phyloP scores from a whole-genome alignment of 2,329 filamentous ascomycete species.

The Alternaria postmessia region DNA sequence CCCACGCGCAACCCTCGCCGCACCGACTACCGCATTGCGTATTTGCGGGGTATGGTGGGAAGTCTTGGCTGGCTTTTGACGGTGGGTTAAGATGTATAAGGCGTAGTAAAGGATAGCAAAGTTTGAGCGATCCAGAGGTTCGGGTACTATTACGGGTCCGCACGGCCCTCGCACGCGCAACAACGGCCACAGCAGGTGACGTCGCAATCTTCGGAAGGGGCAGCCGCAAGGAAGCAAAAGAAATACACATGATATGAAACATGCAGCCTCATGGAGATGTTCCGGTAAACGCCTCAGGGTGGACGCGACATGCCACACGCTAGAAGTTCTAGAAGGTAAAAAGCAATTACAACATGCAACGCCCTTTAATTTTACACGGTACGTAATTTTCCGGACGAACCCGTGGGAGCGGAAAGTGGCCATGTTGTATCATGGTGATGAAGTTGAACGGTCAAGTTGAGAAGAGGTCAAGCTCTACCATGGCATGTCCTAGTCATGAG shows the following conservation, averaged over 20 bases:
- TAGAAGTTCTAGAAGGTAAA: constrained; percentile 20
- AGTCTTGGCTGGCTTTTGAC: constrained; percentile 8
- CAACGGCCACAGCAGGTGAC: constrained; percentile 9
- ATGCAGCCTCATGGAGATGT: constrained; percentile 11
- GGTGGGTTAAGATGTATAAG: constrained; percentile 10
- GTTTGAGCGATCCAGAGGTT: constrained; percentile 14
- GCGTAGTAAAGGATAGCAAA: constrained; percentile 12
- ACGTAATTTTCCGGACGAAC: constrained; percentile 5
- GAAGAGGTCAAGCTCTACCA: constrained; percentile 1
- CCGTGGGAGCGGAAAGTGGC: background rate
- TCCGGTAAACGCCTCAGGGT: constrained; percentile 7
- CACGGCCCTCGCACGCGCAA: constrained; percentile 7
- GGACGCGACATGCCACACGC: background rate
- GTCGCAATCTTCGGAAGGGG: constrained; percentile 11
- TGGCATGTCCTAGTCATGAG: constrained; percentile 8
- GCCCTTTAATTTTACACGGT: constrained; percentile 20
- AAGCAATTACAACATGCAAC: constrained; percentile 13
- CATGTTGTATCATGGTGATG: background rate
- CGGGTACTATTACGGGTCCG: constrained; percentile 7
- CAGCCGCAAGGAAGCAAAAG: constrained; percentile 1
- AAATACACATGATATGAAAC: constrained; percentile 15
- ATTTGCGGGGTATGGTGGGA: constrained; percentile 18
- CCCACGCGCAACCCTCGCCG: constrained; percentile 5
- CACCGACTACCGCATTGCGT: constrained; percentile 19
- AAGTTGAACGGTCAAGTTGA: constrained; percentile 6